These are phyloP conservation scores for Ensete glaucum DNA, from an alignment of 176 grass and related monocot genomes.

Conservation along the genomic window DNA sequence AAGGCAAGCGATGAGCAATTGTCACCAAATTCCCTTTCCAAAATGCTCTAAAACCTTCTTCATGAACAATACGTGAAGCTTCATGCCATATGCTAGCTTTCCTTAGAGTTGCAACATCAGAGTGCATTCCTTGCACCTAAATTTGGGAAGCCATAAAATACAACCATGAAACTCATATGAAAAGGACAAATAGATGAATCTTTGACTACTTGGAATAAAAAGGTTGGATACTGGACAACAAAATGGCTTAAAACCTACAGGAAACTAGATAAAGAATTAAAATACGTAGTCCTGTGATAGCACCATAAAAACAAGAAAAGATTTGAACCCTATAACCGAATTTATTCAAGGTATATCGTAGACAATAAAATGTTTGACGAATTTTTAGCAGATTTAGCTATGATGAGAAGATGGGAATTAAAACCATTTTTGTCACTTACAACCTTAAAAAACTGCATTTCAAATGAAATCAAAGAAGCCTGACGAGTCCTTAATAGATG, in stretches of 20 bases:
- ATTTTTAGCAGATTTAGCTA: background rate
- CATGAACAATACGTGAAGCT: slow-evolving; percentile 66
- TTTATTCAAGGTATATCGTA: background rate
- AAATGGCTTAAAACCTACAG: background rate
- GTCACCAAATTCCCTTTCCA: slow-evolving; percentile 99
- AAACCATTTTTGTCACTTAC: background rate
- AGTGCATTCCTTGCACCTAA: slow-evolving; percentile 96
- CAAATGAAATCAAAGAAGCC: background rate
- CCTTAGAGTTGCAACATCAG: slow-evolving; percentile 51
- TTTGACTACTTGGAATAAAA: background rate
- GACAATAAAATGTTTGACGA: background rate
- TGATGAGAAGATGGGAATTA: background rate
- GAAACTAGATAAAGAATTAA: background rate
- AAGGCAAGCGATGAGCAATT: slow-evolving; percentile 86
- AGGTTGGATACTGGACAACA: background rate
- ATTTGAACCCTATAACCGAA: too few relatives aligned
- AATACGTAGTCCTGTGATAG: background rate
- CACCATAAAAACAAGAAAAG: background rate
- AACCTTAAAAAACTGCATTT: background rate
- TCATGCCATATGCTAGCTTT: slow-evolving; percentile 69
- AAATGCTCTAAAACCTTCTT: slow-evolving; percentile 87
- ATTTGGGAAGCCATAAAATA: background rate
- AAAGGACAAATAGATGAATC: background rate
- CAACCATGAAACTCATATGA: background rate
- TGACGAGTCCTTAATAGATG: background rate